phyloP scores from a whole-genome alignment of 1,284 basidiomycete species.

The Cryptococcus amylolentus region DNA sequence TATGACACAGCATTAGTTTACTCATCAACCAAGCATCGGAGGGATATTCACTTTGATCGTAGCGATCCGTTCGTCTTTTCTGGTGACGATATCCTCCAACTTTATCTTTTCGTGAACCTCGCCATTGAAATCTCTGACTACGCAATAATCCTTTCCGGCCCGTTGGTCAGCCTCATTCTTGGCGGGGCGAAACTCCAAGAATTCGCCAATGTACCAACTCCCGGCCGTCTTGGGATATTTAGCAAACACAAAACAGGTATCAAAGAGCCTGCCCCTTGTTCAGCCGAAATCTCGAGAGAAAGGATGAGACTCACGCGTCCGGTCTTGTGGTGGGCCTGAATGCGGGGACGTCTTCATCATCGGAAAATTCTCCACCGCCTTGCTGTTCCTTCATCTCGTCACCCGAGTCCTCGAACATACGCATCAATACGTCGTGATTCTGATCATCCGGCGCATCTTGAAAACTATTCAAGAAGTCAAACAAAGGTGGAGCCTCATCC shows the following conservation, averaged over 20 bases:
- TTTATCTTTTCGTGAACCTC: slow-evolving; percentile 5
- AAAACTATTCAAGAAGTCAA: no score
- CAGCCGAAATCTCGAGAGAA: not conserved
- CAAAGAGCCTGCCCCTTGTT: not conserved
- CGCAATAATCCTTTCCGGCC: slow-evolving; percentile 16
- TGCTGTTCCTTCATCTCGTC: not conserved
- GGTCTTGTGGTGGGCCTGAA: slow-evolving; percentile 2
- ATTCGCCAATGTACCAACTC: slow-evolving; percentile 7
- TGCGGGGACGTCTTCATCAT: not conserved
- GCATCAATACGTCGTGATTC: no score
- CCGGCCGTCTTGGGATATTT: not conserved
- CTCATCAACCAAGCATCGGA: not conserved
- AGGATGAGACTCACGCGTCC: slow-evolving; percentile 2
- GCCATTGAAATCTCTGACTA: slow-evolving; percentile 11
- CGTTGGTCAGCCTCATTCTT: slow-evolving; percentile 8
- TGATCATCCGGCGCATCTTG: no score
- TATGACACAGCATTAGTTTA: not conserved
- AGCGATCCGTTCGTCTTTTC: slow-evolving; percentile 24
- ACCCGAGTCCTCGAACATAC: not conserved
- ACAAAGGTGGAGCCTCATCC: no score
- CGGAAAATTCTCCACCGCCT: not conserved
- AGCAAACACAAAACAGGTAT: slow-evolving; percentile 6
- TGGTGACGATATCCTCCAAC: slow-evolving; percentile 16
- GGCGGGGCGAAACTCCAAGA: slow-evolving; percentile 15
- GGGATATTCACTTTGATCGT: slow-evolving; percentile 21